phyloP scores from a whole-genome alignment of 2,329 filamentous ascomycete species.

The Arthrinium phaeospermum region DNA sequence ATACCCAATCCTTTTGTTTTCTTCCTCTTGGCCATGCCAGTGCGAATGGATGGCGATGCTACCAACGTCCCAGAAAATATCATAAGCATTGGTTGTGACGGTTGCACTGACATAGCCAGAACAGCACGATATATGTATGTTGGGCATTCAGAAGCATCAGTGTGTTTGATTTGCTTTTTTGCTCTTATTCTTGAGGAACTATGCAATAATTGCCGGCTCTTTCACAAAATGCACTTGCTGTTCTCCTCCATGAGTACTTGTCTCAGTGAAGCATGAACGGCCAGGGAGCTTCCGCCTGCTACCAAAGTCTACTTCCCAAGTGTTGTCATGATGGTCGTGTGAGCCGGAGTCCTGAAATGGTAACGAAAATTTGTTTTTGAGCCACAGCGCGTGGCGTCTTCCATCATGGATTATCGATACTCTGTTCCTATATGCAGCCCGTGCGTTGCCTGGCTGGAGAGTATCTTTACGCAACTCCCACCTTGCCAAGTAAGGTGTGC shows the following conservation, averaged over 20 bases:
- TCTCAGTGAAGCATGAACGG: neutral
- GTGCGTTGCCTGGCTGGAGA: neutral
- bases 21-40: neutral
- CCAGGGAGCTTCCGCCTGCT: neutral
- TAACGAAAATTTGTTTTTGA: slow-evolving; percentile 2
- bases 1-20: slow-evolving; percentile 10
- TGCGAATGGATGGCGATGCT: neutral
- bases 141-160: neutral
- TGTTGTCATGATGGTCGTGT: slow-evolving; percentile 9
- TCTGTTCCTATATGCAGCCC: neutral
- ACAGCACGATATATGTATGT: neutral
- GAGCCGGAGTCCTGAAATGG: slow-evolving; percentile 2
- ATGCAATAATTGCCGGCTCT: neutral
- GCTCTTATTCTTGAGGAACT: slow-evolving; percentile 1
- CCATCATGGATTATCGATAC: slow-evolving; percentile 4
- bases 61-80: neutral
- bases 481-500: neutral
- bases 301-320: slow-evolving; percentile 16
- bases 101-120: neutral
- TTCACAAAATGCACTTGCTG: neutral
- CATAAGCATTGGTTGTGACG: neutral
- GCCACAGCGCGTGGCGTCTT: neutral
- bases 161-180: neutral
- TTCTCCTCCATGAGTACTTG: neutral
- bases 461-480: neutral